Conservation (phyloP, 208 protist species). For the Balamuthia mandrillaris region DNA sequence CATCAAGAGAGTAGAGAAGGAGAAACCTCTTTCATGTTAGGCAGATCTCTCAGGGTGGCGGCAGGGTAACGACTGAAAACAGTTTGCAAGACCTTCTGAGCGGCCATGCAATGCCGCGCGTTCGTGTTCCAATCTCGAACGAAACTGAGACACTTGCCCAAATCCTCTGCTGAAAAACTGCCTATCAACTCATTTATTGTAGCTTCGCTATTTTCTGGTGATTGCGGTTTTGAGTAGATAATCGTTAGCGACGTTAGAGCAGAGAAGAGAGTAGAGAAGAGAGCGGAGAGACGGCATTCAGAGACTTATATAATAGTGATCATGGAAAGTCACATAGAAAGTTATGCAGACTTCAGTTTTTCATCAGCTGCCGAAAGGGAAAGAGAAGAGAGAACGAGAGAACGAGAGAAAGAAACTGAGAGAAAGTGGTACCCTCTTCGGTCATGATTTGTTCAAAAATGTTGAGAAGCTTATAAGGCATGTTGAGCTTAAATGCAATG, state of each 20-base stretch:
- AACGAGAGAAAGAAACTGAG: background rate
- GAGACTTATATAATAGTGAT: background rate
- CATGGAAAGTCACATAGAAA: background rate
- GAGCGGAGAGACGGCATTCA: background rate
- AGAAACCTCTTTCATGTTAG: background rate
- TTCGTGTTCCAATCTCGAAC: conserved; percentile 69
- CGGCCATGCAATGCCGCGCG: background rate
- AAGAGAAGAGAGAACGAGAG: background rate
- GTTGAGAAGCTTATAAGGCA: conserved; percentile 43
- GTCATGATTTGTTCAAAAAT: conserved; percentile 22
- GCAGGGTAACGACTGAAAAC: background rate
- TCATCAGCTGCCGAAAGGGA: background rate
- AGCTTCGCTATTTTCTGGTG: background rate
- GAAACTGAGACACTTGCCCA: conserved; percentile 28
- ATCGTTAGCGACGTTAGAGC: background rate
- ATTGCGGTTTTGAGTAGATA: background rate
- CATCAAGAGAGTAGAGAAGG: no score
- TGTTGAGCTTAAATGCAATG: conserved; percentile 53
- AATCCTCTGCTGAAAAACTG: background rate
- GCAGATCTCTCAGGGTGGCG: background rate
- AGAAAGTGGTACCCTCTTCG: background rate
- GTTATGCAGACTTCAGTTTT: background rate
- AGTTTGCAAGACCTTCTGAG: background rate
- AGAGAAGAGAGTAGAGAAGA: no score
- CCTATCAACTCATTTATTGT: background rate